Percentiles rank a stretch among this genome's conserved stretches.
phyloP scores from a whole-genome alignment of 768 basidiomycete species.

The Amanita brunnescens region DNA sequence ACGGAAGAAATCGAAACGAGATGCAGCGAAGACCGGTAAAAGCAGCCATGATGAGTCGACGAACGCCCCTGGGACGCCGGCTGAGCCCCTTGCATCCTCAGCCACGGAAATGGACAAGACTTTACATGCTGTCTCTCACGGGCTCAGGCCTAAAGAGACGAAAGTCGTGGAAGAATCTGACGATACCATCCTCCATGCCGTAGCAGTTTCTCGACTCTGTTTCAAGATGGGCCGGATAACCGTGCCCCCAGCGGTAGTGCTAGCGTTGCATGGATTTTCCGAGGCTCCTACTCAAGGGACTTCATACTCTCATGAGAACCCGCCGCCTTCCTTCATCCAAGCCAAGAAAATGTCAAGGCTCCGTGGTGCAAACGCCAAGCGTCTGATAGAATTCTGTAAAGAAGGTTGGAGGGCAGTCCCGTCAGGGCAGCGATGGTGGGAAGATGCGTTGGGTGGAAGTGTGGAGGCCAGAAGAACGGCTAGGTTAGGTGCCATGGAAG shows the following conservation, averaged over 20 bases:
- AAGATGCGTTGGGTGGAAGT: conserved; percentile 42
- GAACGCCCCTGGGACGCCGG: conserved; percentile 9
- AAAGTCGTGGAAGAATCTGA: conserved; percentile 37
- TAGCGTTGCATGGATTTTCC: conserved; percentile 53
- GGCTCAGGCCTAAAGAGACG: neutral
- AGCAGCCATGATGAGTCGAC: conserved; percentile 10
- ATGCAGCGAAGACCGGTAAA: conserved; percentile 5
- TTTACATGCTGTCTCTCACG: conserved; percentile 20
- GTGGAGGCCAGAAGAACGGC: conserved; percentile 30
- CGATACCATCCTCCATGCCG: conserved; percentile 51
- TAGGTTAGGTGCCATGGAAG: conserved; percentile 25
- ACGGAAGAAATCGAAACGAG: conserved; percentile 23
- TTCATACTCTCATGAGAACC: conserved; percentile 29
- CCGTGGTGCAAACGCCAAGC: conserved; percentile 25
- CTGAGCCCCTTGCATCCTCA: conserved; percentile 1
- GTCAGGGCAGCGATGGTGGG: conserved; percentile 61
- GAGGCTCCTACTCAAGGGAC: conserved; percentile 16
- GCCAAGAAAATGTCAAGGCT: conserved; percentile 29
- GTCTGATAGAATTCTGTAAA: conserved; percentile 37
- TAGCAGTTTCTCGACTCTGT: conserved; percentile 54
- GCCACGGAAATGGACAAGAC: conserved; percentile 16
- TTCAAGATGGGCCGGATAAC: conserved; percentile 70
- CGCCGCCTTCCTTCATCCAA: conserved; percentile 40
- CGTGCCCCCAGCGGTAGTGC: conserved; percentile 55
- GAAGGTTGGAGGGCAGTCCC: conserved; percentile 58